Evolutionary conservation across 2,329 filamentous ascomycete species (phyloP), one percentile per base, ranked within the genome.

Genomic region (Clarireedia homoeocarpa): DNA sequence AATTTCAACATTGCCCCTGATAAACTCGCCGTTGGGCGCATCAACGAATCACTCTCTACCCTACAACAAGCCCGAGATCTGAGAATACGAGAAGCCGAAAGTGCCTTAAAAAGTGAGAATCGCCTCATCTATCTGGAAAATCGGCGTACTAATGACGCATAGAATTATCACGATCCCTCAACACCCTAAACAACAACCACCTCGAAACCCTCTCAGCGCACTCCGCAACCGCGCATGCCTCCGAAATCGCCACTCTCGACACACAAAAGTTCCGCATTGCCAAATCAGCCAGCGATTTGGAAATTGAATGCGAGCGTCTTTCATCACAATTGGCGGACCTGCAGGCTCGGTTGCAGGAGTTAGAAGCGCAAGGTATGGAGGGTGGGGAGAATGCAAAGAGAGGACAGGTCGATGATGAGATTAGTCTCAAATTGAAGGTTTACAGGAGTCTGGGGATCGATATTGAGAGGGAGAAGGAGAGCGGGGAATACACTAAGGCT

Each of bases 1-100:
- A 96, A 96, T 78, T 99, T 99, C 83, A 94, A 95, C 76, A 95
- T 92, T 67, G 78, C 82, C 20, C 89, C 89, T 10, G 94, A 99
- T 78, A 94, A 91, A 69, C 77, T 84, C 62, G 88, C 89, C 59
- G 82, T 97, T 20, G 78, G 85, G 20, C 90, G 94, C 69, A 87
- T 97, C 69, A 83, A 84, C 71, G 89, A 91, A 70, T 92, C 89
- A 1, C 81, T 96, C 52, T 81, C 84, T 7, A 88, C 88, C 0
- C 84, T 99, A n/a, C 82, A 89, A 65, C 84, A 91, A 68, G 88
- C 90, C 58, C 91, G 94, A 69, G 82, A 89, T 58, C 78, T 90
- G 51, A 88, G 89, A 64, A 80, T 91, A 52, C 80, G 81, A 69
- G 85, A 89, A 53, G 82, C 83, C 61, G 85, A 89, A 66, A 72